Percentiles rank a stretch among this genome's conserved stretches.
These are phyloP conservation scores for Lagenaria siceraria DNA, from an alignment of 306 rosid species.

Conservation along the genomic window DNA sequence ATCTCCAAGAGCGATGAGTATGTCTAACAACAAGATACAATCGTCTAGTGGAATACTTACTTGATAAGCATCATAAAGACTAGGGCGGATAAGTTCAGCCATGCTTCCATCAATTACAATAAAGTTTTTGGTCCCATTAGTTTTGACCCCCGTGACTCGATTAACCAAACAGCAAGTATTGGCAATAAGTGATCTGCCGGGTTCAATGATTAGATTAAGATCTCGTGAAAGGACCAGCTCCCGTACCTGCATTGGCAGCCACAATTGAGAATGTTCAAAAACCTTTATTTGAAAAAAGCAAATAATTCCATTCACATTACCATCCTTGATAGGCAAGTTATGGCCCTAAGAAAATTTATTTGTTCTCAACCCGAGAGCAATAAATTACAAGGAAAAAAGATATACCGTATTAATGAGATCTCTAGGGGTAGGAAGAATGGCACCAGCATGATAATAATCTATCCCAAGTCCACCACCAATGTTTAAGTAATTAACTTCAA, in stretches of 20 bases:
- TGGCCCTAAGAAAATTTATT: neutral
- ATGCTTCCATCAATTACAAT: constrained; percentile 92
- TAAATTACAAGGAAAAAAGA: neutral
- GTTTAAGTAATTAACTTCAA: constrained; percentile 71
- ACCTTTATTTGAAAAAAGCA: neutral
- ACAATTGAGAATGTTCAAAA: neutral
- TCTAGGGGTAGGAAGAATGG: constrained; percentile 72
- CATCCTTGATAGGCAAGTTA: neutral
- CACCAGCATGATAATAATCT: constrained; percentile 79
- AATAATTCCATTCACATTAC: neutral
- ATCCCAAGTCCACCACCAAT: constrained; percentile 97
- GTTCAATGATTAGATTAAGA: constrained; percentile 91
- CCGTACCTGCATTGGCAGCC: constrained; percentile 43
- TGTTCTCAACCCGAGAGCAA: neutral
- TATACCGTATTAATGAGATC: constrained; percentile 86
- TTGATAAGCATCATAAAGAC: constrained; percentile 93
- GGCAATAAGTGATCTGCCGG: constrained; percentile 94
- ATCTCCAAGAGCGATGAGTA: neutral
- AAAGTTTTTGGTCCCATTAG: constrained; percentile 87
- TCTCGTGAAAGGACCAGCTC: constrained; percentile 67
- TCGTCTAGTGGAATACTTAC: constrained; percentile 25
- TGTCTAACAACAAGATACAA: neutral
- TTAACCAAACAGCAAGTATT: constrained; percentile 86
- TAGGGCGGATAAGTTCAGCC: constrained; percentile 98
- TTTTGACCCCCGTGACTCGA: constrained; percentile 90